Conservation (phyloP, 768 basidiomycete species). For the Leccinellum albellum region DNA sequence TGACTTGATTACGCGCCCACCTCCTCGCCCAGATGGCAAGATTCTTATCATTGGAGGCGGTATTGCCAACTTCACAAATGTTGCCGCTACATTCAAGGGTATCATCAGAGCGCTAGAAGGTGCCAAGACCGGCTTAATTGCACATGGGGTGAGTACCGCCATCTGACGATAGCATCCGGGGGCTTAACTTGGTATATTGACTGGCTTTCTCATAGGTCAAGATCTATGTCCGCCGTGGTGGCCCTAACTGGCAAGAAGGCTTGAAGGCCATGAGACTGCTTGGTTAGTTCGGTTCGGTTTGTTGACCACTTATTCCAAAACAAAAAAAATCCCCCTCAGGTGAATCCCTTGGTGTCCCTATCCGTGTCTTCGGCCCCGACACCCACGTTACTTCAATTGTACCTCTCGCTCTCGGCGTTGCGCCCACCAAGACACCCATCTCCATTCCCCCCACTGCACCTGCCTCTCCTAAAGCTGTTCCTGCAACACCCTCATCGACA, state of each 20-base stretch:
- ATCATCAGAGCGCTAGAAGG: conserved; percentile 97
- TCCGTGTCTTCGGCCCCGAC: conserved; percentile 95
- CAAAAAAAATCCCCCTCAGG: conserved; percentile 27
- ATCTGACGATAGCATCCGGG: background rate
- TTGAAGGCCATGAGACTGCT: conserved; percentile 98
- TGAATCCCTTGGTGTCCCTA: conserved; percentile 95
- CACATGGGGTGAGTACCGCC: conserved; percentile 25
- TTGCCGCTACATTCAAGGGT: conserved; percentile 98
- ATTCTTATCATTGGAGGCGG: conserved; percentile 99
- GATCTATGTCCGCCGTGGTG: conserved; percentile 97
- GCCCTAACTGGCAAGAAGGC: conserved; percentile 98
- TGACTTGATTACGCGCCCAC: conserved; percentile 91
- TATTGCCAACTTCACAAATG: conserved; percentile 99
- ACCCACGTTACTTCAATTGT: conserved; percentile 99
- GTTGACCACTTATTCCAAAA: background rate
- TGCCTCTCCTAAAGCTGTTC: conserved; percentile 32
- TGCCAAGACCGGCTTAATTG: conserved; percentile 80
- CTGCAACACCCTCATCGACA: conserved; percentile 30
- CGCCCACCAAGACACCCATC: conserved; percentile 32
- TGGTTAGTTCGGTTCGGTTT: conserved; percentile 32
- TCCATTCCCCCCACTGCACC: conserved; percentile 49
- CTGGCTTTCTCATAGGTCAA: conserved; percentile 62
- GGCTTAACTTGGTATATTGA: background rate
- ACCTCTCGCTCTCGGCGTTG: conserved; percentile 89
- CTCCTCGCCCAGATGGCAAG: conserved; percentile 83